Evolutionary conservation across 2,329 filamentous ascomycete genomes (phyloP), one percentile per base, ranked within the genome.

Genomic region (Trichoderma semiorbis): DNA sequence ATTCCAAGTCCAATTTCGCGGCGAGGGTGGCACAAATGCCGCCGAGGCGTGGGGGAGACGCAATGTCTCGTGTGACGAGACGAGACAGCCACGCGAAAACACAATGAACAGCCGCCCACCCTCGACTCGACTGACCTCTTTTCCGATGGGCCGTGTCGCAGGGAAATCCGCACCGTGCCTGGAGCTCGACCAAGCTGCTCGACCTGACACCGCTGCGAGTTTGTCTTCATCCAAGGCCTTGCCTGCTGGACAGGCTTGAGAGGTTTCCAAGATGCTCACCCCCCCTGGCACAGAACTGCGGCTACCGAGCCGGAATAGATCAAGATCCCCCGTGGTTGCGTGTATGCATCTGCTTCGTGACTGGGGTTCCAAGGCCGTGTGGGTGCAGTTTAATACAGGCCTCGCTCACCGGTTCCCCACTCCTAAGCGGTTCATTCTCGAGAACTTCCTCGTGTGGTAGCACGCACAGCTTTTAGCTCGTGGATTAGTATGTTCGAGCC

Each of bases 341-440:
- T 28, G 36, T 21, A 28, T 34, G 53, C 57, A 62, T 58, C 64
- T 39, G 50, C 10, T 28, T 36, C 53, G 53, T 28, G 30, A 36
- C 72, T 58, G 63, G 64, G 21, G 21, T 55, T 60, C 34, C 32
- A 36, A 70, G 26, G 26, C 53, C 30, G 53, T 26, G 30, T 63
- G 8, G 62, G 71, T 61, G 61, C 58, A 75, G 74, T 76, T 47
- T 26, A 50, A 50, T 72, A 73, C 64, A 24, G 69, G 60, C 50
- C 62, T 53, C 39, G 36, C 66, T 76, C 75, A 77, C 76, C 76
- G 76, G 74, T 76, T 74, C 73, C 75, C 75, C 71, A 74, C 72
- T 57, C 32, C 50, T 53, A 61, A 57, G 50, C 71, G 28, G 61
- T 72, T 69, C 60, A 18, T 60, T 47, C 60, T 67, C 47, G 68